Evolutionary conservation across 345 rosid genomes (phyloP), one percentile per base, ranked within the genome.

Genomic region (Erodium maritimum): DNA sequence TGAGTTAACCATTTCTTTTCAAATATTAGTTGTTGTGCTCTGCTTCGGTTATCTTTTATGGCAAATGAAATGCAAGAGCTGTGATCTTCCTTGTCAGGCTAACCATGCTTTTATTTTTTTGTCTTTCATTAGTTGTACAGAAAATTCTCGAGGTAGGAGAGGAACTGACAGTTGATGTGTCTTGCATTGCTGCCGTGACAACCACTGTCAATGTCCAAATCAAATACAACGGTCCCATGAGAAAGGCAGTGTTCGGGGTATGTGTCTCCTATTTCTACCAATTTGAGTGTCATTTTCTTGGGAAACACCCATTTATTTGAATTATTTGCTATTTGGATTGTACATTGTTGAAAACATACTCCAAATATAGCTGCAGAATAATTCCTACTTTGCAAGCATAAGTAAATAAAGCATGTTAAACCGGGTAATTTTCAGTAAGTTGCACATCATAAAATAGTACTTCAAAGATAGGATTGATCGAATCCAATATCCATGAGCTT

Each of bases 131-230:
- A 93, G 99, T 90, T 76, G 84, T 85, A 67, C 97, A 93, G 87
- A 93, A 90, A 78, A 82, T 72, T 67, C 91, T 93, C 17, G 99
- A 93, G 80, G 88, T 82, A 19, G 96, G 88, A 51, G 99, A 93
- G 77, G 82, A 79, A 54, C 71, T 93, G 61, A 69, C 88, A 52
- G 95, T 93, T 46, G 97, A 93, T 21, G 79, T 90, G 6, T 76
- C 88, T 61, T 90, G 99, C 79, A 80, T 93, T 69, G 95, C 77
- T 0, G 97, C 91, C 45, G 67, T 93, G 58, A 90, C 90, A 68
- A 59, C 82, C 58, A 74, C 90, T 0, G 77, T 93, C 46, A 77
- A 82, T 61, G 80, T 85, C 72, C 97, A 86, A 82, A 79, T 93
- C 64, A 93, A 93, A 67, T 80, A 78, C 78, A 82, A 82, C 64